Conservation (phyloP, 1,284 basidiomycete species). For the Cystobasidiaceae sp. region DNA sequence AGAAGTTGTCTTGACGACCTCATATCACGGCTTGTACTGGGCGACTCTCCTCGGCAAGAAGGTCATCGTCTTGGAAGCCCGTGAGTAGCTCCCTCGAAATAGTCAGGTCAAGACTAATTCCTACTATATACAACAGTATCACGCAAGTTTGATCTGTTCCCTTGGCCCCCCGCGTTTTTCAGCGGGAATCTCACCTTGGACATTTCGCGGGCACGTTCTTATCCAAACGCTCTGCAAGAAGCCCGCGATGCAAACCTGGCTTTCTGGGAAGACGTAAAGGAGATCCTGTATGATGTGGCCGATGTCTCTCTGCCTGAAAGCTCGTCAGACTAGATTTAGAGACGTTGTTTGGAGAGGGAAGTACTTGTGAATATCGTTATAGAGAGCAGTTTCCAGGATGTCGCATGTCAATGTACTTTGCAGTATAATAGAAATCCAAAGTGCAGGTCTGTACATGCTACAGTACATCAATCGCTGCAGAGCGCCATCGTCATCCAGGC, state of each 20-base stretch:
- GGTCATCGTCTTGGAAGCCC: background rate
- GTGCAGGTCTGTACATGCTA: too few relatives aligned
- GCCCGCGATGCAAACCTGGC: background rate
- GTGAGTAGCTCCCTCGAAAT: background rate
- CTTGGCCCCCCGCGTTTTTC: background rate
- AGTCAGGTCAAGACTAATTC: too few relatives aligned
- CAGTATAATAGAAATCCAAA: too few relatives aligned
- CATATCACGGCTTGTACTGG: background rate
- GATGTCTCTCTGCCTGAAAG: too few relatives aligned
- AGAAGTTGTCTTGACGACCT: background rate
- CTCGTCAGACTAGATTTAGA: too few relatives aligned
- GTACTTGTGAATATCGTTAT: too few relatives aligned
- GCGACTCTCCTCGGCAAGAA: background rate
- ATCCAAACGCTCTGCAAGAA: background rate
- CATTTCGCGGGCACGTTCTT: background rate
- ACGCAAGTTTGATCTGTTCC: background rate
- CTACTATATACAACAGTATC: background rate
- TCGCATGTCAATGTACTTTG: too few relatives aligned
- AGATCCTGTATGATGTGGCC: background rate
- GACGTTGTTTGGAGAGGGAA: too few relatives aligned
- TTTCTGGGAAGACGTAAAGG: background rate
- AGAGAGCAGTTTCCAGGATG: too few relatives aligned
- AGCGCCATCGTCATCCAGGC: too few relatives aligned
- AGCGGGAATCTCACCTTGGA: background rate
- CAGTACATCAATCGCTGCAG: too few relatives aligned